Base-by-base conservation (phyloP, 1,139 yeast genomes). In the Candida sanyaensis region DNA sequence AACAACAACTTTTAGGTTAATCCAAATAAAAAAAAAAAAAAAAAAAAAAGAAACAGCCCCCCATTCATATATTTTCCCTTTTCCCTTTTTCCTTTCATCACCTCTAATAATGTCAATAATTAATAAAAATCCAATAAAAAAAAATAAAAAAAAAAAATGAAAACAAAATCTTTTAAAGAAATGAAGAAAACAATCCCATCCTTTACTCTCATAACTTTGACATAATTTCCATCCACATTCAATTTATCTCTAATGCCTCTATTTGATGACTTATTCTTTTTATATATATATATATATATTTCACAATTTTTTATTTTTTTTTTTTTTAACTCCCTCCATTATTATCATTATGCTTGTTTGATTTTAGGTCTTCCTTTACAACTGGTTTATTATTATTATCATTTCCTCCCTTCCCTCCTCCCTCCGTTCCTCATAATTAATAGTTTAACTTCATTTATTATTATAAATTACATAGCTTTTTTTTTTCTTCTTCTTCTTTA, bases 1-100 rank as follows among this genome's bases (percentile, higher is more conserved):
- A 82, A 40, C 48, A 44, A 37, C 49, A 43, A 40, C 38, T 49
- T 36, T 43, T 49, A 47, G 49, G 51, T 31, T 39, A 28, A 43
- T 27, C 21, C 21, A 17, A 17, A n/a, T n/a, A n/a, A n/a, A n/a
- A n/a, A n/a, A n/a, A n/a, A n/a, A n/a, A n/a, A n/a, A n/a, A n/a
- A n/a, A 17, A 17, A 17, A 2, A 17, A 39, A 12, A n/a, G 61
- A 52, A 33, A 23, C 13, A 5, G 12, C 37, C 32, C n/a, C 29
- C n/a, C 39, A 36, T 23, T 7, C 39, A 36, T 21, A 36, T 13
- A 36, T 10, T 34, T 34, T 11, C 24, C 11, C 2, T 36, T 5
- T n/a, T 24, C 13, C 29, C n/a, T n/a, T n/a, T n/a, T 26, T 24
- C 13, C 13, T 4, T 26, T 26, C 27, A 21, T 17, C 12, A 13